phyloP scores from a whole-genome alignment of 2,329 filamentous ascomycete genomes.

The Hymenoscyphus repandus region DNA sequence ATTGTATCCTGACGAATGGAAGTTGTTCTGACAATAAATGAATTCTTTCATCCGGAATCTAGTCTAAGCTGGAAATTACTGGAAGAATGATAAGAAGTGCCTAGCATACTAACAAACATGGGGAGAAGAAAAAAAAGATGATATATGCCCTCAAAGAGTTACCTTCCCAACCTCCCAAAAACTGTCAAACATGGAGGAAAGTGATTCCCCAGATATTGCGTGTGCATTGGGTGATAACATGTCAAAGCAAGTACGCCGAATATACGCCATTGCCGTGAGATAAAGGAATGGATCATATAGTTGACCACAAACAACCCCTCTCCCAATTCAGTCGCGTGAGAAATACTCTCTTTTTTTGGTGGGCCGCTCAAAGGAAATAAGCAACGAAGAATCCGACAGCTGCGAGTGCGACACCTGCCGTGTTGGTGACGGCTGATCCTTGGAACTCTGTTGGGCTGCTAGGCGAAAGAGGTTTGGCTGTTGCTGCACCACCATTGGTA shows the following conservation, averaged over 20 bases:
- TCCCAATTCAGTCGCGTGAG: neutral
- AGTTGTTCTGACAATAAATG: too few species aligned
- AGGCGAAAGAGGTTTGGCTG: neutral
- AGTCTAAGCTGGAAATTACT: too few species aligned
- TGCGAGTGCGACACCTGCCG: slow-evolving; percentile 33
- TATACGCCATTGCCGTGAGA: neutral
- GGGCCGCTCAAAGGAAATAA: slow-evolving; percentile 37
- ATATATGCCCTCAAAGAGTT: too few species aligned
- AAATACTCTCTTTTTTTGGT: neutral
- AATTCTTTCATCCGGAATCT: too few species aligned
- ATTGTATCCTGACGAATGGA: too few species aligned
- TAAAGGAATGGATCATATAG: neutral
- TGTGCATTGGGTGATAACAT: neutral
- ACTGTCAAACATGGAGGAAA: too few species aligned
- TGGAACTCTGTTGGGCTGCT: slow-evolving; percentile 17
- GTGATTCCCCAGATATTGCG: neutral
- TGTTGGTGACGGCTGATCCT: slow-evolving; percentile 28
- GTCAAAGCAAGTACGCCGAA: neutral
- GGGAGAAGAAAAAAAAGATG: too few species aligned
- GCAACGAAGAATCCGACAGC: slow-evolving; percentile 36
- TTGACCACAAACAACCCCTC: neutral
- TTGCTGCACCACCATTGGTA: neutral
- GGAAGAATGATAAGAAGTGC: too few species aligned
- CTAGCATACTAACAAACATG: too few species aligned
- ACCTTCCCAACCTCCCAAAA: too few species aligned